Evolutionary conservation across 106 monocot genomes (phyloP), one percentile per base, ranked within the genome.

Genomic region (Ottelia alismoides): DNA sequence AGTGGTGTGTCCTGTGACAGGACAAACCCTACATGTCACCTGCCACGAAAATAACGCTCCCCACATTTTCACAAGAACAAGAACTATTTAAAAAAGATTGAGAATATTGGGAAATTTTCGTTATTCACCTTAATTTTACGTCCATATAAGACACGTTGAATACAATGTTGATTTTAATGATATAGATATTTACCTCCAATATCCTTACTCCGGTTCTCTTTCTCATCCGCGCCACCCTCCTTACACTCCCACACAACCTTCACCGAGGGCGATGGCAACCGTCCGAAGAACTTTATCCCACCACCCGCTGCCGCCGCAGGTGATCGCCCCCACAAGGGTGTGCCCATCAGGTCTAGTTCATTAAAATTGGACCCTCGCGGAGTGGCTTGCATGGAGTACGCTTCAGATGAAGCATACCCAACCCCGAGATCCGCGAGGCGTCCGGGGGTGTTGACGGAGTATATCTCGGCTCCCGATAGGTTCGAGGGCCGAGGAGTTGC

Each of bases 401-500:
- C 69, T 22, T 79, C 78, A 28, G 78, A 70, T 14, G 73, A 73
- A 1, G 72, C 72, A 31, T 58, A 64, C 20, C 62, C 70, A 16
- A 26, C 45, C 2, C 22, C 32, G 20, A 1, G 29, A 20, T 21
- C 63, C 3, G 51, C 52, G 63, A 21, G 30, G 22, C 55, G 25
- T 18, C 46, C 58, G 19, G 70, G 79, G 0, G 70, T 79, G 49
- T 58, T 70, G 44, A 62, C 57, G 20, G 79, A 82, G 66, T 82
- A 82, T n/a, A 82, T 82, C 77, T 82, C 77, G 14, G 73, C 73
- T 0, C 77, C 77, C 6, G 82, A 82, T 26, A 77, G 44, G 65
- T 62, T 73, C 28, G 82, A 77, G 14, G 68, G 69, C 18, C 73
- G 77, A 12, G 72, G 70, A 35, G 59, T 30, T 1, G 63, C 63